Percentiles rank a stretch among this genome's conserved stretches.
Conservation (phyloP, 768 basidiomycete genomes). For the Tephrocybe sp. region DNA sequence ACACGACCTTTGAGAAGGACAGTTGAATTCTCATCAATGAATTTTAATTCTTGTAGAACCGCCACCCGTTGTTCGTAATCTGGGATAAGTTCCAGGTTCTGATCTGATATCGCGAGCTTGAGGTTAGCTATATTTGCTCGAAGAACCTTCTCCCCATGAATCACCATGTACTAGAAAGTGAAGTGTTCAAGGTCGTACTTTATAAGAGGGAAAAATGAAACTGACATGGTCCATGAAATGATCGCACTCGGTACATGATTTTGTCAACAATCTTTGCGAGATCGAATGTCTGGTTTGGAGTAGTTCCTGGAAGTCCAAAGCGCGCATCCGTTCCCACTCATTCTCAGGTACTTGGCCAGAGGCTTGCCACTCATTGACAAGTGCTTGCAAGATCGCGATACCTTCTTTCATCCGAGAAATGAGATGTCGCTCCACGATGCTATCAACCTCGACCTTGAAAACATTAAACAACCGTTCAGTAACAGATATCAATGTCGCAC, state of each 20-base stretch:
- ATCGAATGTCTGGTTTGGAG: slow-evolving; percentile 58
- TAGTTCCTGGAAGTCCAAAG: slow-evolving; percentile 90
- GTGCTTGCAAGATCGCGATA: slow-evolving; percentile 41
- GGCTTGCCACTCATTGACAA: slow-evolving; percentile 59
- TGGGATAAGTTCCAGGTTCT: slow-evolving; percentile 93
- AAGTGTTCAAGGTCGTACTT: slow-evolving; percentile 6
- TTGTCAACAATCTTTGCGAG: slow-evolving; percentile 36
- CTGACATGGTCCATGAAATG: slow-evolving; percentile 73
- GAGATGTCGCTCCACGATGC: slow-evolving; percentile 62
- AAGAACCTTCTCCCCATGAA: slow-evolving; percentile 77
- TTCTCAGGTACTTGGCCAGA: slow-evolving; percentile 59
- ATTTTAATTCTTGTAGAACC: slow-evolving; percentile 87
- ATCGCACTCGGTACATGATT: slow-evolving; percentile 55
- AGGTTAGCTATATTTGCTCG: slow-evolving; percentile 72
- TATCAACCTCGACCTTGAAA: slow-evolving; percentile 63
- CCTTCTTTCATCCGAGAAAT: slow-evolving; percentile 62
- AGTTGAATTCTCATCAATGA: slow-evolving; percentile 94
- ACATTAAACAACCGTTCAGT: background rate
- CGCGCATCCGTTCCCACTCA: slow-evolving; percentile 79
- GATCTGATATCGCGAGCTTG: slow-evolving; percentile 88
- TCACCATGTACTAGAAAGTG: slow-evolving; percentile 57
- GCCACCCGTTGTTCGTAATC: slow-evolving; percentile 95
- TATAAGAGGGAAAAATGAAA: background rate
- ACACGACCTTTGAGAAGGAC: slow-evolving; percentile 95
- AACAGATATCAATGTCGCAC: background rate